These are phyloP conservation scores for Xylaria flabelliformis DNA, from an alignment of 495 filamentous ascomycete genomes.

Conservation along the genomic window DNA sequence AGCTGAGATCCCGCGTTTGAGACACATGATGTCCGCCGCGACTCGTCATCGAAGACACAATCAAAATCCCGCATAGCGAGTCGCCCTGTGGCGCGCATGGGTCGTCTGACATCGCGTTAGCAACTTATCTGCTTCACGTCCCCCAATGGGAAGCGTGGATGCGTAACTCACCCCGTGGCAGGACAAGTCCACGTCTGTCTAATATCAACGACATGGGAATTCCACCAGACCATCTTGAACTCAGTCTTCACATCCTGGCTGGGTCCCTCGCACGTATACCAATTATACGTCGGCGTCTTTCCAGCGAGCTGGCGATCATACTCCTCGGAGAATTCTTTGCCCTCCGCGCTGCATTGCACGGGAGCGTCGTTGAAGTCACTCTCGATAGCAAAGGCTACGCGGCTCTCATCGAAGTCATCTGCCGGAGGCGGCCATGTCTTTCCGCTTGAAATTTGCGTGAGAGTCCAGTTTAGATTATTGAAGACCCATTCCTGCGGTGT, in stretches of 20 bases:
- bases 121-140: not conserved
- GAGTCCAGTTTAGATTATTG: conserved; percentile 14
- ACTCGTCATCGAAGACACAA: not conserved
- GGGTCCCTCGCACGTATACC: not conserved
- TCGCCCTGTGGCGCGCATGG: conserved; percentile 15
- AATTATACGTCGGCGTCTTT: conserved; percentile 3
- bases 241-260: conserved; percentile 14
- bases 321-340: conserved; percentile 20
- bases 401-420: conserved; percentile 19
- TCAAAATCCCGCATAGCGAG: not conserved
- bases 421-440: conserved; percentile 1
- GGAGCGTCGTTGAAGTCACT: not conserved
- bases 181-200: conserved; percentile 21
- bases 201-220: conserved; percentile 6
- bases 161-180: conserved; percentile 1
- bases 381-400: not conserved
- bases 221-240: conserved; percentile 24
- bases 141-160: not conserved
- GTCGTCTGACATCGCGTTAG: not conserved
- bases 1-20: not conserved
- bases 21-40: not conserved
- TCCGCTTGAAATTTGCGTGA: conserved; percentile 7
- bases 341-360: not conserved
- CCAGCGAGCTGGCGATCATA: conserved; percentile 15
- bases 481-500: conserved; percentile 6